Conservation (phyloP, 495 filamentous ascomycete genomes). For the Aspergillus nanangensis region DNA sequence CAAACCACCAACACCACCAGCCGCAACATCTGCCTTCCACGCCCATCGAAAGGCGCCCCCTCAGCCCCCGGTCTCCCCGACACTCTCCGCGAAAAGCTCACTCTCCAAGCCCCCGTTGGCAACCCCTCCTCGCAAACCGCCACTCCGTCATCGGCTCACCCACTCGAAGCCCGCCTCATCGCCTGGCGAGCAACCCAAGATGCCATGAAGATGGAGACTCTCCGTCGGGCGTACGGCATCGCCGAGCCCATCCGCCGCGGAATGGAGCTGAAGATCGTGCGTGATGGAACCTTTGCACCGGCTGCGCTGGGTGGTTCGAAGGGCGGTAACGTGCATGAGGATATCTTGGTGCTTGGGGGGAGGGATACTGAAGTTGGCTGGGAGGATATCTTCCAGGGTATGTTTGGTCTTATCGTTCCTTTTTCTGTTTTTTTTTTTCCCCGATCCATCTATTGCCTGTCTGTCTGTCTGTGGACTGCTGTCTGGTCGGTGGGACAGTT, state of each 20-base stretch:
- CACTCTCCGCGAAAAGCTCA: constrained; percentile 78
- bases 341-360: constrained; percentile 69
- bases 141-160: constrained; percentile 64
- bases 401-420: constrained; percentile 14
- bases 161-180: constrained; percentile 82
- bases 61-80: constrained; percentile 90
- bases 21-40: constrained; percentile 28
- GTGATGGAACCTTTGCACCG: constrained; percentile 52
- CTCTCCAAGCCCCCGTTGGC: constrained; percentile 42
- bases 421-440: constrained; percentile 5
- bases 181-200: constrained; percentile 85
- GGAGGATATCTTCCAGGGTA: constrained; percentile 82
- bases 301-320: constrained; percentile 35
- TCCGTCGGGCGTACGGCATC: constrained; percentile 83
- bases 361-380: constrained; percentile 69
- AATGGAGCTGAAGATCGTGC: constrained; percentile 88
- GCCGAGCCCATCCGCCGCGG: constrained; percentile 90
- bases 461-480: neutral
- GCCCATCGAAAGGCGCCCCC: constrained; percentile 62
- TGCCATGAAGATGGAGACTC: constrained; percentile 74
- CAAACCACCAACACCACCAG: constrained; percentile 54
- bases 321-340: constrained; percentile 58
- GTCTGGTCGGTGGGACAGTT: neutral
- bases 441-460: neutral
- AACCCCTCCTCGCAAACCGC: constrained; percentile 39